A percentile compares a stretch with the other conserved stretches of the same genome.
Conservation (phyloP, 768 basidiomycete species). For the Pisolithus sp. region DNA sequence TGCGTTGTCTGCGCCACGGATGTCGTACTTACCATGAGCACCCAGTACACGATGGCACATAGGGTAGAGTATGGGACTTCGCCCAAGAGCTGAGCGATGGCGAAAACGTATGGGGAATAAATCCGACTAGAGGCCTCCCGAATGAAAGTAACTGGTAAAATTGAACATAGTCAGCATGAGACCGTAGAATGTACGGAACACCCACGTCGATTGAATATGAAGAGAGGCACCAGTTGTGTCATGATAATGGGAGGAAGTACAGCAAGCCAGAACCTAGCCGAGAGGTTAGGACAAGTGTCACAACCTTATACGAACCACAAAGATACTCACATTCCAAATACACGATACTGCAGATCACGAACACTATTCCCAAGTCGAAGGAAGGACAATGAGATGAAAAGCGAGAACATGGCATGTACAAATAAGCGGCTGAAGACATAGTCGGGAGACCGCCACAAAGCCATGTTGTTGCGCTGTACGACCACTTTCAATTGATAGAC, state of each 20-base stretch:
- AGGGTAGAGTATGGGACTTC: conserved; percentile 74
- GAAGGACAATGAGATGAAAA: conserved; percentile 75
- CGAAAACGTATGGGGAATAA: conserved; percentile 82
- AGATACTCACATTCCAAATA: conserved; percentile 63
- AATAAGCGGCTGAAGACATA: conserved; percentile 83
- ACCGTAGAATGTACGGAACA: conserved; percentile 19
- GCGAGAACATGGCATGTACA: conserved; percentile 62
- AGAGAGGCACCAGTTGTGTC: conserved; percentile 66
- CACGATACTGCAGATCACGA: conserved; percentile 70
- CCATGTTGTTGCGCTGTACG: conserved; percentile 55
- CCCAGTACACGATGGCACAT: conserved; percentile 72
- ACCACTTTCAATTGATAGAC: conserved; percentile 68
- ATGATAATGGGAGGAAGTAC: conserved; percentile 72
- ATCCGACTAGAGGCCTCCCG: conserved; percentile 76
- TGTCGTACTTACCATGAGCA: conserved; percentile 46
- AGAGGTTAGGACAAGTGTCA: not conserved
- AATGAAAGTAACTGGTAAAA: conserved; percentile 32
- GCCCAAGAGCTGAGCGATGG: conserved; percentile 72
- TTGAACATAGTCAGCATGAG: not conserved
- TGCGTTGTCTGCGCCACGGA: not conserved
- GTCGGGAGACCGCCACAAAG: conserved; percentile 79
- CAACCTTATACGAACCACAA: not conserved
- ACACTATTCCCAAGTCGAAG: conserved; percentile 60
- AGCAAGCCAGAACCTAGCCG: conserved; percentile 53
- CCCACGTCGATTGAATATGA: conserved; percentile 61